Base-by-base conservation (phyloP, 2,329 filamentous ascomycete species). In the Hypoxylon sp. region DNA sequence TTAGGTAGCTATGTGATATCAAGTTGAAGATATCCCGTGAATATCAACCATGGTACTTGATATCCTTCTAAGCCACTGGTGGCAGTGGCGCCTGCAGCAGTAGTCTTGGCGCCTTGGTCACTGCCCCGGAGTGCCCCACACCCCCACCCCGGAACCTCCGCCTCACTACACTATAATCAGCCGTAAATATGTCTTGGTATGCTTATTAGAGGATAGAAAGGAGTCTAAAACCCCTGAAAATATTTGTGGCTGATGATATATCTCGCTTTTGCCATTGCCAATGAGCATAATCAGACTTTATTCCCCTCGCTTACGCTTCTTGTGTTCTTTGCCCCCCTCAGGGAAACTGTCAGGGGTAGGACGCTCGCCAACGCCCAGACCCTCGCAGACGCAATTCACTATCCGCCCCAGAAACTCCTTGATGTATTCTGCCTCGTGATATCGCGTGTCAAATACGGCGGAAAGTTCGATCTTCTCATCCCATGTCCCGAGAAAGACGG, bases 401-500 rank as follows among this genome's bases (percentile, higher is more conserved):
- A 66, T 53, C 20, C 50, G 59, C 6, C 22, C 35, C 37, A 69
- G 50, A 7, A 69, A 69, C n/a, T 49, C 33, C 30, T 53, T 44
- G 1, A 69, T 42, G 37, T 66, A 69, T n/a, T 33, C 44, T 2
- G 25, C 20, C 49, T 66, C 55, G 14, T 69, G 66, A 60, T 69
- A 69, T 20, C 59, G 59, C 7, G 59, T 63, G 14, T 66, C 63
- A 13, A 69, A 69, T 11, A 66, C 62, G 1, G 14, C 59, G 3
- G 66, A 69, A 40, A 63, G 54, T 20, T 63, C 61, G 33, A 69
- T 66, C 44, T 48, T 40, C 25, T 59, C 66, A 17, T 63, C 42
- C 66, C 66, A 69, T 20, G 62, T 69, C 11, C 54, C 59, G 10
- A 69, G 54, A 22, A 69, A 62, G 1, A 57, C 22, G 2, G 66